These are phyloP conservation scores for Clarireedia hainanense DNA, from an alignment of 2,329 filamentous ascomycete species.

Conservation along the genomic window DNA sequence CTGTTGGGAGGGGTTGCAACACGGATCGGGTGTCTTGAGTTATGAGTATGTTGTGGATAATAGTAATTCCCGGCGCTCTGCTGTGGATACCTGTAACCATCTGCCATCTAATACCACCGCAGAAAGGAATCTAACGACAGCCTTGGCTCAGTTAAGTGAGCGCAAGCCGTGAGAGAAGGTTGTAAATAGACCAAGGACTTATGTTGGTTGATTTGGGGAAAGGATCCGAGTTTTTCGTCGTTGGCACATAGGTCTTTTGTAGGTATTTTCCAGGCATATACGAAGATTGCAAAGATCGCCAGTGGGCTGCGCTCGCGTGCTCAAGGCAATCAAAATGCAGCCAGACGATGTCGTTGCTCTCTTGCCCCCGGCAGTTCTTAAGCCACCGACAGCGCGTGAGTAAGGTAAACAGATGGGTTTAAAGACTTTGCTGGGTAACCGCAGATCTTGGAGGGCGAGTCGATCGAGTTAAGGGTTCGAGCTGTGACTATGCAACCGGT, in stretches of 20 bases:
- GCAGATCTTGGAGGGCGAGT: neutral
- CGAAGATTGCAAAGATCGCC: conserved; percentile 13
- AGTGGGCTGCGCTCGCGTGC: conserved; percentile 5
- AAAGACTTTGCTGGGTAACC: neutral
- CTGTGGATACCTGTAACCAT: conserved; percentile 58
- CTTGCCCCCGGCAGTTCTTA: neutral
- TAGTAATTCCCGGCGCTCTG: conserved; percentile 51
- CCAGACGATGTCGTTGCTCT: neutral
- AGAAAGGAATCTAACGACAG: conserved; percentile 16
- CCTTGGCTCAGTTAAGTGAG: conserved; percentile 20
- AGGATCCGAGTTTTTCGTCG: conserved; percentile 27
- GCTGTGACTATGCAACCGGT: conserved; percentile 3
- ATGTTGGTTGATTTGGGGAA: conserved; percentile 24
- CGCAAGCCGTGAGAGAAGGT: conserved; percentile 14
- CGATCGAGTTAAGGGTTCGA: neutral
- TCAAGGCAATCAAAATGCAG: neutral
- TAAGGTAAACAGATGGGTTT: neutral
- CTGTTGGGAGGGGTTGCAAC: conserved; percentile 37
- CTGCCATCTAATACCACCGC: conserved; percentile 52
- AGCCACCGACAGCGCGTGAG: neutral
- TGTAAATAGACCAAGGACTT: conserved; percentile 10
- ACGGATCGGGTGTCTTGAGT: conserved; percentile 39
- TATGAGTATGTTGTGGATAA: conserved; percentile 39
- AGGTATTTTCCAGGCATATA: conserved; percentile 22
- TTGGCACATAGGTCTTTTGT: conserved; percentile 30